A percentile compares a stretch with the other conserved stretches of the same genome.
Conservation (phyloP, 2,329 filamentous ascomycete genomes). For the Hawksworthiomyces lignivorus region DNA sequence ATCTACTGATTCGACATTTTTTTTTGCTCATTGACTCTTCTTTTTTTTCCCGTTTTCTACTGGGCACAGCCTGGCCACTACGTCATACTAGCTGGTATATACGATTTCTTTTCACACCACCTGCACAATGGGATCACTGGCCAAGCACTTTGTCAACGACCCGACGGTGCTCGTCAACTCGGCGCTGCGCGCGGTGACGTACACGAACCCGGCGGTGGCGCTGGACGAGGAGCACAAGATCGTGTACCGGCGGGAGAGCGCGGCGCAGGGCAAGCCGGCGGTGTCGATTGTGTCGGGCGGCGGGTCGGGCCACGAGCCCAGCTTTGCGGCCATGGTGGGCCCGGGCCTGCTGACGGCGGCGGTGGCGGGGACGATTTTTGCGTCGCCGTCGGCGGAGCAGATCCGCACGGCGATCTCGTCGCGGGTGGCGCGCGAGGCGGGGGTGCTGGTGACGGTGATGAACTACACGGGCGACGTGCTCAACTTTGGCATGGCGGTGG, state of each 20-base stretch:
- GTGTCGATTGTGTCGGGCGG: slow-evolving; percentile 83
- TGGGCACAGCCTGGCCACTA: no score
- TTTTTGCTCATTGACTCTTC: no score
- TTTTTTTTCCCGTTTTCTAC: no score
- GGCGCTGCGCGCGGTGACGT: slow-evolving; percentile 68
- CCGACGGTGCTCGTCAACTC: slow-evolving; percentile 68
- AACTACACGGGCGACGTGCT: slow-evolving; percentile 88
- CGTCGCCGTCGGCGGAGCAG: slow-evolving; percentile 69
- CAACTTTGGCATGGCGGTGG: slow-evolving; percentile 89
- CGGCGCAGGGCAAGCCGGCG: slow-evolving; percentile 40
- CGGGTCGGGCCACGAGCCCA: slow-evolving; percentile 84
- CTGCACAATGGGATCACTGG: slow-evolving; percentile 30
- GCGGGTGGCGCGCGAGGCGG: slow-evolving; percentile 51
- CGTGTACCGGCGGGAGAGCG: slow-evolving; percentile 60
- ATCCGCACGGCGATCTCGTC: slow-evolving; percentile 68
- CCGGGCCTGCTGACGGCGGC: slow-evolving; percentile 71
- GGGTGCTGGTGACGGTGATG: slow-evolving; percentile 87
- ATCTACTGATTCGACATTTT: no score
- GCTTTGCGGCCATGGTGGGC: slow-evolving; percentile 80
- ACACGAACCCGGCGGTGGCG: slow-evolving; percentile 76
- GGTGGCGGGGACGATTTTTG: slow-evolving; percentile 79
- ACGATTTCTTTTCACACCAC: no score
- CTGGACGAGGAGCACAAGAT: slow-evolving; percentile 77
- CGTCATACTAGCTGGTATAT: no score
- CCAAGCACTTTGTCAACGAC: slow-evolving; percentile 87